These are phyloP conservation scores for Flammula alnicola DNA, from an alignment of 1,284 basidiomycete species.

Conservation along the genomic window DNA sequence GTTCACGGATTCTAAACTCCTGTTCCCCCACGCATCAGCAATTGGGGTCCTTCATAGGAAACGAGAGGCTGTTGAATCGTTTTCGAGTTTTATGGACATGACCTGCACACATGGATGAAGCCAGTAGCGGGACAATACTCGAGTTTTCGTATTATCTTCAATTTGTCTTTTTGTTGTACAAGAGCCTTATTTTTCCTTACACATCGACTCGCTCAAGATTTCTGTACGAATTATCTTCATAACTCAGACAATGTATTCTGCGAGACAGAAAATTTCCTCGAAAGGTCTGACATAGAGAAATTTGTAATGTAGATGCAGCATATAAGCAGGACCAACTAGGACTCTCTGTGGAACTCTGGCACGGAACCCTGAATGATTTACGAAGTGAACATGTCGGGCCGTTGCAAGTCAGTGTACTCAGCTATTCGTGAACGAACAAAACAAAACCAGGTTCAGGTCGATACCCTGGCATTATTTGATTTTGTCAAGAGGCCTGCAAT, in stretches of 20 bases:
- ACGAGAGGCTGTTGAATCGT: conserved; percentile 16
- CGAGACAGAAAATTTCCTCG: neutral
- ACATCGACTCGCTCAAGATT: conserved; percentile 2
- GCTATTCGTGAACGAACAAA: too few species aligned
- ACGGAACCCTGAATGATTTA: conserved; percentile 20
- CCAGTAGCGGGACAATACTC: conserved; percentile 17
- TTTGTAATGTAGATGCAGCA: neutral
- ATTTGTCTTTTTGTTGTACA: conserved; percentile 13
- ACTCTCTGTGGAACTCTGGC: neutral
- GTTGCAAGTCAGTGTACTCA: conserved; percentile 31
- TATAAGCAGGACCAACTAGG: neutral
- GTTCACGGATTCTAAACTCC: conserved; percentile 80
- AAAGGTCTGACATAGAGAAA: too few species aligned
- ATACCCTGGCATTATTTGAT: conserved; percentile 55
- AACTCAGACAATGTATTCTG: conserved; percentile 15
- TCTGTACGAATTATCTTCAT: conserved; percentile 19
- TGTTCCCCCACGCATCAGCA: conserved; percentile 1
- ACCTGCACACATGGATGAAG: conserved; percentile 14
- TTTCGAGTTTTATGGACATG: conserved; percentile 11
- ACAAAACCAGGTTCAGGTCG: conserved; percentile 1
- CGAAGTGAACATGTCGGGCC: conserved; percentile 25
- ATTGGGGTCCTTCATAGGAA: conserved; percentile 13
- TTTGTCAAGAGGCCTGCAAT: conserved; percentile 56
- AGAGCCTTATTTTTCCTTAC: conserved; percentile 8
- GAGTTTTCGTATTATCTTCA: conserved; percentile 15